phyloP scores from a whole-genome alignment of 1,284 basidiomycete species.

The Tilletia walkeri region DNA sequence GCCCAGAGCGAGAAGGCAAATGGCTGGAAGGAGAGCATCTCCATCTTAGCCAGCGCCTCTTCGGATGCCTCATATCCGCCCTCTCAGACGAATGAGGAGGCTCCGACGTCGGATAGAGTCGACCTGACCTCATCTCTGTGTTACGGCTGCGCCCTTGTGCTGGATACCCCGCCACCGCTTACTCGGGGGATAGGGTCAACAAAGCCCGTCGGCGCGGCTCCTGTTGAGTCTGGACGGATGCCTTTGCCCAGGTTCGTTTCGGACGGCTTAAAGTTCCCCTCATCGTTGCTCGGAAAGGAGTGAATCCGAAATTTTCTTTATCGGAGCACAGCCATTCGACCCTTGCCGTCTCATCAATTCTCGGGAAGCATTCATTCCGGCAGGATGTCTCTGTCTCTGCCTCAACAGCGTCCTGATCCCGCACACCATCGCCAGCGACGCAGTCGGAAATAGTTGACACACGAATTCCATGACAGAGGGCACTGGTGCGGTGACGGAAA shows the following conservation, averaged over 20 bases:
- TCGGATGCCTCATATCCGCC: neutral
- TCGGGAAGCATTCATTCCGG: neutral
- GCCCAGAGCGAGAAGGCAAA: constrained; percentile 30
- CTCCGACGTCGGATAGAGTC: neutral
- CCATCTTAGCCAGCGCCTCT: constrained; percentile 25
- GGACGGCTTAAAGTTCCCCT: constrained; percentile 15
- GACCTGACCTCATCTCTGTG: constrained; percentile 26
- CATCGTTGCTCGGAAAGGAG: no score
- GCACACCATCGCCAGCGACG: no score
- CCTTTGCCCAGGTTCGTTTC: constrained; percentile 27
- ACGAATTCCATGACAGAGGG: no score
- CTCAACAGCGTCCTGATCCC: neutral
- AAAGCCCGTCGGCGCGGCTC: neutral
- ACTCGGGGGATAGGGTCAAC: neutral
- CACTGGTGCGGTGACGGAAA: no score
- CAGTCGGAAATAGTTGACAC: no score
- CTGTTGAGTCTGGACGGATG: constrained; percentile 14
- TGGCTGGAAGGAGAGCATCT: constrained; percentile 44
- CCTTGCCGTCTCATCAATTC: neutral
- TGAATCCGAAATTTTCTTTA: no score
- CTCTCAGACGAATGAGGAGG: neutral
- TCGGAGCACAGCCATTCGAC: constrained; percentile 24
- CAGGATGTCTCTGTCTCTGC: neutral
- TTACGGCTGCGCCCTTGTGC: constrained; percentile 33
- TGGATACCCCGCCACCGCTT: constrained; percentile 28